Conservation (phyloP, 257 asterid genomes). For the Solanum bulbocastanum region DNA sequence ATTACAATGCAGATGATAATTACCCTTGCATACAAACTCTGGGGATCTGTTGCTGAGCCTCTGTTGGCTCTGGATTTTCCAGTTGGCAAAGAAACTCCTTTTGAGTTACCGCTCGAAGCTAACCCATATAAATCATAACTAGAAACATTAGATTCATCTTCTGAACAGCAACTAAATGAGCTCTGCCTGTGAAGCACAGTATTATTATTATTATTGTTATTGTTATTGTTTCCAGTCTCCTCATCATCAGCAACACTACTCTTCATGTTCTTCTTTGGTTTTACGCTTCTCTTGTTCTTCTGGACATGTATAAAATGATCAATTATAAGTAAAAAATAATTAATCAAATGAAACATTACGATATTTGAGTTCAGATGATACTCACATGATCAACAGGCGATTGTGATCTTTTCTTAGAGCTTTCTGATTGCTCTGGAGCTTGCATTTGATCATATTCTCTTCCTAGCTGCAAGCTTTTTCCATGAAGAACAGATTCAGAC, state of each 20-base stretch:
- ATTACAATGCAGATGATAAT: not conserved
- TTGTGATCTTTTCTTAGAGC: constrained; percentile 38
- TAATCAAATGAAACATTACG: not conserved
- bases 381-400: constrained; percentile 11
- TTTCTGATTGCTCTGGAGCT: constrained; percentile 2
- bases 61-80: constrained; percentile 44
- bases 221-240: constrained; percentile 4
- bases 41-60: constrained; percentile 80
- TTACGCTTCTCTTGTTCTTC: constrained; percentile 19
- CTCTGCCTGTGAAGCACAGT: constrained; percentile 16
- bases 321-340: not conserved
- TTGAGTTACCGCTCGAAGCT: constrained; percentile 18
- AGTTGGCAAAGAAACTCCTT: constrained; percentile 18
- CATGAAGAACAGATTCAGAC: constrained; percentile 10
- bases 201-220: not conserved
- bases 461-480: not conserved
- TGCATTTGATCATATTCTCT: constrained; percentile 5
- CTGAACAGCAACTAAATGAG: constrained; percentile 37
- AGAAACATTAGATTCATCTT: constrained; percentile 43
- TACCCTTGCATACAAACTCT: constrained; percentile 93
- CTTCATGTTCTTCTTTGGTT: constrained; percentile 33
- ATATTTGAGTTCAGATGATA: not conserved
- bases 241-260: constrained; percentile 9
- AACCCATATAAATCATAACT: constrained; percentile 29
- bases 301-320: constrained; percentile 13